Evolutionary conservation across 768 basidiomycete genomes (phyloP).

Genomic region (Rhodosporidiobolus sp.): DNA sequence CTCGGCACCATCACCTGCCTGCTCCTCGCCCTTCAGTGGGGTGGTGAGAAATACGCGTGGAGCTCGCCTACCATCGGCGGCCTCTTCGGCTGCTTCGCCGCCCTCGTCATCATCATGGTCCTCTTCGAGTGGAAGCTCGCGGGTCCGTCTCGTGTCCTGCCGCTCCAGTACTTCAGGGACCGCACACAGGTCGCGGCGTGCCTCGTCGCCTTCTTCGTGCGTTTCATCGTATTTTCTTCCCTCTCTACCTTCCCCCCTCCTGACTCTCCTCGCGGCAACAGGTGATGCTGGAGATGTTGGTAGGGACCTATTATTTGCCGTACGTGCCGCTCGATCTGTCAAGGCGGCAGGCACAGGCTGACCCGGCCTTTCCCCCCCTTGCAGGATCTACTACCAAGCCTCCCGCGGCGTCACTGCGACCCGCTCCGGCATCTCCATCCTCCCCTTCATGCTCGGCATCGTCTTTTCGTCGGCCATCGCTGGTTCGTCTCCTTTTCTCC

Average conservation of each 20-base stretch:
- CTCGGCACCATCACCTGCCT: constrained; percentile 52
- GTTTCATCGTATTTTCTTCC: too few relatives aligned
- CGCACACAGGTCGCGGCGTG: constrained; percentile 41
- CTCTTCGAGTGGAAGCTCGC: constrained; percentile 50
- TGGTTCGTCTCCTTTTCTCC: too few relatives aligned
- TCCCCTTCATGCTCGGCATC: constrained; percentile 47
- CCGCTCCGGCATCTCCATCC: constrained; percentile 48
- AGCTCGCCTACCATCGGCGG: constrained; percentile 32
- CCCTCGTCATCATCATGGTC: constrained; percentile 47
- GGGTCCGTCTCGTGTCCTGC: constrained; percentile 50
- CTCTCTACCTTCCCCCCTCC: too few relatives aligned
- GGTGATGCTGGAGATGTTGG: constrained; percentile 29
- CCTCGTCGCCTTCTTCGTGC: constrained; percentile 45
- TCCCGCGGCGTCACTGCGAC: constrained; percentile 46
- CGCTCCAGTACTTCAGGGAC: constrained; percentile 47
- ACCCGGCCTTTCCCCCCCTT: neutral
- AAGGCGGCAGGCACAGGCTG: neutral
- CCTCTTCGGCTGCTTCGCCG: constrained; percentile 44
- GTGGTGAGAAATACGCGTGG: constrained; percentile 51
- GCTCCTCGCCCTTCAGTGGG: constrained; percentile 56
- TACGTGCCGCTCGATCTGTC: neutral
- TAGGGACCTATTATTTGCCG: constrained; percentile 40
- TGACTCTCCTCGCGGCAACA: too few relatives aligned
- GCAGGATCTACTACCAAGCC: constrained; percentile 45
- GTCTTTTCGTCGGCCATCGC: constrained; percentile 42